Percentiles rank a stretch among this genome's conserved stretches.
These are phyloP conservation scores for Gelatoporia subvermispora DNA, from an alignment of 768 basidiomycete species.

Conservation along the genomic window DNA sequence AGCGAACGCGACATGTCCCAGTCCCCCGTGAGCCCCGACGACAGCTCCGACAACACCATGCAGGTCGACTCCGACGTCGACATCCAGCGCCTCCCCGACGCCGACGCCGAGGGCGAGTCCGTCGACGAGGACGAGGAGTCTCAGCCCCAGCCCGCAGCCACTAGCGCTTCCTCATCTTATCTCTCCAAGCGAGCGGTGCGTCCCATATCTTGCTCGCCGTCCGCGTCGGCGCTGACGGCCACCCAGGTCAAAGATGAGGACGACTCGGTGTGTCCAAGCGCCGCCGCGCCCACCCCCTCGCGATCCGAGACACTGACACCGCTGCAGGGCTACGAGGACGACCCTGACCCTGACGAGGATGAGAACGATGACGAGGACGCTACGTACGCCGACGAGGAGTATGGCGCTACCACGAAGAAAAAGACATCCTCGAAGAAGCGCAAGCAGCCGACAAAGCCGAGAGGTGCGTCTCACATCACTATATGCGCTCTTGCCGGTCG, in stretches of 20 bases:
- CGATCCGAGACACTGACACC: slow-evolving; percentile 1
- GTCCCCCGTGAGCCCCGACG: slow-evolving; percentile 28
- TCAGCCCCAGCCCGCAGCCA: slow-evolving; percentile 32
- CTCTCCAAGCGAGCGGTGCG: slow-evolving; percentile 25
- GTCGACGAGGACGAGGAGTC: slow-evolving; percentile 58
- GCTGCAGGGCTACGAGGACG: slow-evolving; percentile 54
- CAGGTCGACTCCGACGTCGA: slow-evolving; percentile 59
- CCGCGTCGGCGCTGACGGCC: slow-evolving; percentile 10
- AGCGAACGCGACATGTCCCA: slow-evolving; percentile 18
- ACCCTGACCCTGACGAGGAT: slow-evolving; percentile 45
- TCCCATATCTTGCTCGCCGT: slow-evolving; percentile 6
- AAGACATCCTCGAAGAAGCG: slow-evolving; percentile 63
- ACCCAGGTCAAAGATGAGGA: slow-evolving; percentile 30
- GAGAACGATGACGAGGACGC: slow-evolving; percentile 64
- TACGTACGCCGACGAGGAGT: slow-evolving; percentile 76
- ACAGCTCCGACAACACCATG: slow-evolving; percentile 51
- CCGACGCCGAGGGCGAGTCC: slow-evolving; percentile 56
- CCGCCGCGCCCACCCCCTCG: no score
- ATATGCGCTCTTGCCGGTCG: slow-evolving; percentile 14
- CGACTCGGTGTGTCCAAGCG: slow-evolving; percentile 45
- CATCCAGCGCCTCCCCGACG: slow-evolving; percentile 28
- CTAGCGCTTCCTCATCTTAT: slow-evolving; percentile 35
- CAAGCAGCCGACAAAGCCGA: slow-evolving; percentile 53
- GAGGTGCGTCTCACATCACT: slow-evolving; percentile 39
- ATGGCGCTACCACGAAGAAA: slow-evolving; percentile 62